These are phyloP conservation scores for Sapria himalayana DNA, from an alignment of 345 rosid genomes.

Conservation along the genomic window DNA sequence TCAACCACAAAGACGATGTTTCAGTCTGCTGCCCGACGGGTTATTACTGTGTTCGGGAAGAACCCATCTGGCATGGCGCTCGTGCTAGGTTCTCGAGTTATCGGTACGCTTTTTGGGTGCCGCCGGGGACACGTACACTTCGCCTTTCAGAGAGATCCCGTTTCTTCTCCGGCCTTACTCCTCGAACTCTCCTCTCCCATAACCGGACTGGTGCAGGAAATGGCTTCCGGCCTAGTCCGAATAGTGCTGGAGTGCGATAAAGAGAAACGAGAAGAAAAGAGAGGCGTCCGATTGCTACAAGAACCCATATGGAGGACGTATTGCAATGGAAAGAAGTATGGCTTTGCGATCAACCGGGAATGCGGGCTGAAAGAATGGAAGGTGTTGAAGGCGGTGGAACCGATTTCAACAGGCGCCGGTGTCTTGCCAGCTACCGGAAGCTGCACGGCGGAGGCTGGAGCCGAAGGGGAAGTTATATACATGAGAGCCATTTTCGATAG, in stretches of 20 bases:
- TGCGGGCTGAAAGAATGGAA: slow-evolving; percentile 53
- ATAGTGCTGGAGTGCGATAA: slow-evolving; percentile 89
- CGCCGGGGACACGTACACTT: slow-evolving; percentile 88
- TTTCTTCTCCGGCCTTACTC: slow-evolving; percentile 54
- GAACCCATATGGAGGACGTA: slow-evolving; percentile 86
- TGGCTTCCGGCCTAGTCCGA: slow-evolving; percentile 92
- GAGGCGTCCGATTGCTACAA: slow-evolving; percentile 42
- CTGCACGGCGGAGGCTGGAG: slow-evolving; percentile 10
- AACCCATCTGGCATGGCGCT: slow-evolving; percentile 20
- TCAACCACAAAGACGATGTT: slow-evolving; percentile 30
- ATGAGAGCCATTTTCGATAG: slow-evolving; percentile 94
- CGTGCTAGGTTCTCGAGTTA: slow-evolving; percentile 43
- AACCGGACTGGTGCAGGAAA: slow-evolving; percentile 62
- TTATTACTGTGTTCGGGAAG: slow-evolving; percentile 33
- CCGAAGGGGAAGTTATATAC: slow-evolving; percentile 38
- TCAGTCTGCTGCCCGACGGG: slow-evolving; percentile 60
- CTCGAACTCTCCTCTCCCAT: slow-evolving; percentile 89
- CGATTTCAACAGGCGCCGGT: slow-evolving; percentile 96
- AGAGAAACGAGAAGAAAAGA: slow-evolving; percentile 20
- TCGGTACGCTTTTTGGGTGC: slow-evolving; percentile 80
- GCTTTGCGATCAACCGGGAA: slow-evolving; percentile 63
- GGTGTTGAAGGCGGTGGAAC: slow-evolving; percentile 71
- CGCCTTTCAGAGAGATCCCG: slow-evolving; percentile 70
- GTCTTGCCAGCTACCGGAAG: slow-evolving; percentile 43
- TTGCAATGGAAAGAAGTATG: slow-evolving; percentile 83